Evolutionary conservation across 345 rosid genomes (phyloP), one percentile per base, ranked within the genome.

Genomic region (Pistacia vera): DNA sequence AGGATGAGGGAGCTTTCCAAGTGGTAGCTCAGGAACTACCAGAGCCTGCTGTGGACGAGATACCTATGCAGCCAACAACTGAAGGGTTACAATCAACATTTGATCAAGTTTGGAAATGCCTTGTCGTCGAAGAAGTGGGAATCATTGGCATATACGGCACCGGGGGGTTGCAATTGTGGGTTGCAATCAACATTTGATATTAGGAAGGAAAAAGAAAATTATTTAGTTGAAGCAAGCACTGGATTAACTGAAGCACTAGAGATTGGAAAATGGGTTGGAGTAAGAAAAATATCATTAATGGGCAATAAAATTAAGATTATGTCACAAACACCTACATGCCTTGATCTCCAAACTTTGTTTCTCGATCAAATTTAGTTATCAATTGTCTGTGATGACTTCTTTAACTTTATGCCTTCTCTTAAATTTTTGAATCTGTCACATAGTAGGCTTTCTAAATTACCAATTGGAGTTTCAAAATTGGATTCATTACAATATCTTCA

Each of bases 331-430:
- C n/a, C n/a, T n/a, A n/a, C n/a, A n/a, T n/a, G n/a, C n/a, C n/a
- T n/a, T n/a, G n/a, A n/a, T n/a, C n/a, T n/a, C n/a, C 30, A n/a
- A 75, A 80, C 86, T 36, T 46, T 87, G 17, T 38, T 83, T 36
- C 81, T 30, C n/a, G 11, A 46, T 18, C 55, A 28, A 3, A 61
- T 74, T 28, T 1, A 28, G 30, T 28, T 28, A 69, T 44, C 41
- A 10, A 66, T 86, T n/a, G 20, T n/a, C n/a, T n/a, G 62, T 0
- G 8, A 4, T 14, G 66, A 66, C 1, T 80, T 85, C 70, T 83
- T 82, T 52, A 65, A 66, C 2, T 75, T 56, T 12, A 75, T 55
- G 81, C 77, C 69, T 49, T 38, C 73, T 41, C 66, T 88, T 59
- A 79, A 18, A 49, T 76, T 85, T 49, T 30, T 86, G 18, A 85